These are phyloP conservation scores for Chloris gayana DNA, from an alignment of 176 grass and related monocot species.

Conservation along the genomic window DNA sequence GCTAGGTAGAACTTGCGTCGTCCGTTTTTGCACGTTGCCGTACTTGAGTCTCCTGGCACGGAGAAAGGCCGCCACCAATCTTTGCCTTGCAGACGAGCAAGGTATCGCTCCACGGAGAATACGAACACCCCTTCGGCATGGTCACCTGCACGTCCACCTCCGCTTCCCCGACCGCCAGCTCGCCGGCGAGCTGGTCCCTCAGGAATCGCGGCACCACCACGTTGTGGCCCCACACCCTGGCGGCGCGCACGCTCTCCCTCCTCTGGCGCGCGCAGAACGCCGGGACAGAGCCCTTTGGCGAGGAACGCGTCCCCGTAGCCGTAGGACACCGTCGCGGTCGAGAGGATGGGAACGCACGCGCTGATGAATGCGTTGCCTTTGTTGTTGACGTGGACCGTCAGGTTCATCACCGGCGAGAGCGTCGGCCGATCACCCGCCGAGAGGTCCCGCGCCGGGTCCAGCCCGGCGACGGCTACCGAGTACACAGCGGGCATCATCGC, in stretches of 20 bases:
- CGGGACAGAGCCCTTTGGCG: conserved; percentile 8
- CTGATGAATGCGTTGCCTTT: rapidly evolving
- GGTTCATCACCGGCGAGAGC: conserved; percentile 22
- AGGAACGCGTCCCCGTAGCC: conserved; percentile 20
- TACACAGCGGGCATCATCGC: not conserved
- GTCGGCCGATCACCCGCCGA: not conserved
- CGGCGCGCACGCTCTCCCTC: not conserved
- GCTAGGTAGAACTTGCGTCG: too few species aligned
- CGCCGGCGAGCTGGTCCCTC: conserved; percentile 9
- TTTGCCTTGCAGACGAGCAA: too few species aligned
- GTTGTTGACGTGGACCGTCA: conserved; percentile 25
- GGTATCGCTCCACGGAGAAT: too few species aligned
- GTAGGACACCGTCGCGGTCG: conserved; percentile 7
- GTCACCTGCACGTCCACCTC: not conserved
- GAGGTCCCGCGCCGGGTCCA: conserved; percentile 27
- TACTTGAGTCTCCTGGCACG: too few species aligned
- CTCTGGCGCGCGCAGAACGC: not conserved
- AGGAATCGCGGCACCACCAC: conserved; percentile 30
- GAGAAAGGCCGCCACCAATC: too few species aligned
- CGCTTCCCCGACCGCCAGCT: conserved; percentile 20
- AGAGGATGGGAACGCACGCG: not conserved
- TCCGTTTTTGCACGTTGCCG: too few species aligned
- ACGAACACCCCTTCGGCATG: not conserved
- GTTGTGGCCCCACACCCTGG: conserved; percentile 18
- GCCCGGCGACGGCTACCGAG: conserved; percentile 18